Base-by-base conservation (phyloP, 805 yeast genomes). In the Blastobotrys muscicola region DNA sequence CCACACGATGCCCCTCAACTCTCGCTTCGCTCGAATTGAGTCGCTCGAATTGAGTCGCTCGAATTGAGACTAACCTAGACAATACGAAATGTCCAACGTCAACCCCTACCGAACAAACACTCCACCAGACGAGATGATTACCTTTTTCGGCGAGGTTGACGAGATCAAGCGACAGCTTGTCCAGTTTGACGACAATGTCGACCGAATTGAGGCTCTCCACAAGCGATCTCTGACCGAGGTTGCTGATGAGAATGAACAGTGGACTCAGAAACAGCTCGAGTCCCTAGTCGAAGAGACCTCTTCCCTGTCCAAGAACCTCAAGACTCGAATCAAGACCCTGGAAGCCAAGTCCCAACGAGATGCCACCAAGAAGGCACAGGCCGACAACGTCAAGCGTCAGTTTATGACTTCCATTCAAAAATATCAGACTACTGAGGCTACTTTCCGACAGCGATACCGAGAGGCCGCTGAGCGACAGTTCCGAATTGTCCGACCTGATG, bases 401-500 rank as follows among this genome's bases (percentile, higher is more conserved):
- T 92, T 92, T 62, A 76, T 89, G 73, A 77, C 79, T 50, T 74
- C 82, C 46, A 90, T 92, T 59, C 92, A 86, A 64, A 86, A 79
- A 60, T 86, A 85, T 68, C 78, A 94, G 64, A 74, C 79, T 56
- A 76, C 85, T 51, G 97, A 92, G 66, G 86, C 85, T 49, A 77
- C 82, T 56, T 87, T 85, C 70, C 76, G 87, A 53, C 87, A 82
- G 61, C 78, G 82, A 56, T 85, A 85, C 62, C 80, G 82, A 61
- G 77, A 78, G 49, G 94, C 85, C 59, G 95, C 96, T 40, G 89
- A 82, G 57, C 80, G 95, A 64, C 97, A 90, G 72, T 89, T 82
- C 69, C 80, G 78, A 60, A 85, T 92, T 57, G 92, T 63, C 34
- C 62, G 60, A 12, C 68, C 68, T 32, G 65, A 60, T 29, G 68